Evolutionary conservation across 768 basidiomycete genomes (phyloP), one percentile per base, ranked within the genome.

Genomic region (Pleurotus platypus): DNA sequence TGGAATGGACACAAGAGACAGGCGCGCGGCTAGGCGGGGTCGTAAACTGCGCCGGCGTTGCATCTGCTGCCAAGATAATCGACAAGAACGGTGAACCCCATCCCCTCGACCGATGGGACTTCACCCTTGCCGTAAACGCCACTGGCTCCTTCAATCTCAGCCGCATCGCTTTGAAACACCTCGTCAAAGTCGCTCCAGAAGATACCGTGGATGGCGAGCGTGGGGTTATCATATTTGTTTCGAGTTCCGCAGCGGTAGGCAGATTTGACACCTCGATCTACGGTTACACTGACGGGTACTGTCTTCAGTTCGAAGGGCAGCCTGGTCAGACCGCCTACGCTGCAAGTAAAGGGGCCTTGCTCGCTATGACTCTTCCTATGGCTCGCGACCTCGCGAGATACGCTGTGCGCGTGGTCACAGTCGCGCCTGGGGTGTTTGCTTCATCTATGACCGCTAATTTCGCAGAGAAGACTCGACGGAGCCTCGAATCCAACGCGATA

Each of bases 91-190:
- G 75, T 13, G 67, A 77, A 50, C 75, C 80, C 0, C 82, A 83
- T 63, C 69, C 74, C 4, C 67, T 79, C 26, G 79, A 79, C 40
- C 61, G 78, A 1, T 87, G 84, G 81, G 71, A 82, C 49, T 75
- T 77, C 46, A 73, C 75, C 1, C 62, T 86, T 18, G 75, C 69
- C 5, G 77, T 86, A 46, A 86, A 87, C 63, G 69, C 85, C 24
- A 77, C 81, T 1, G 83, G 84, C 16, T 73, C 79, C 1, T 86
- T 85, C 72, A 80, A 86, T 61, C 72, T 87, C 51, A 82, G 82
- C 5, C 74, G 84, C 3, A 68, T 82, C 18, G 82, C 76, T 22
- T 70, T 82, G 49, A 68, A 78, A 57, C 76, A 82, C 58, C 72
- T 86, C 30, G 72, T 79, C 12, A 70, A 72, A 30, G 78, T 78